Evolutionary conservation across 305 asterid genomes (phyloP), one percentile per base, ranked within the genome.

Genomic region (Solanum chacoense): DNA sequence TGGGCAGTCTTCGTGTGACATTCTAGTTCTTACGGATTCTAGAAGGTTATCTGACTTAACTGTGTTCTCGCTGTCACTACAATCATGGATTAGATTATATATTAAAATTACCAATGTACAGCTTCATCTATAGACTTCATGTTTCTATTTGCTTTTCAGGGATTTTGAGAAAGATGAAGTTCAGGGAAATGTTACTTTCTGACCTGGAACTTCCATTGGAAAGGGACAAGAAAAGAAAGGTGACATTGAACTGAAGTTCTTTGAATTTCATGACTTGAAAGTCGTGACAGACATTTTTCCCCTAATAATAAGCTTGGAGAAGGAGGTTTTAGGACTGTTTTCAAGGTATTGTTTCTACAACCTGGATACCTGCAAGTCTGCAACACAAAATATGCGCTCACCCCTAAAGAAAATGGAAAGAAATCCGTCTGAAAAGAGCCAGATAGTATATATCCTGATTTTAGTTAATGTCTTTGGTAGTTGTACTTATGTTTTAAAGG

Each of bases 261-360:
- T 69, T 71, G 88, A 69, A 37, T 22, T 71, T 26, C 55, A 37
- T 31, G 78, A 74, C 81, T 5, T 86, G 40, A 37, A 37, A 37
- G 40, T 4, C 40, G 40, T 9, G 40, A 37, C 40, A 9, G 11
- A 37, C 40, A 37, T 8, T 75, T 92, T 72, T 92, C 91, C 37
- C 28, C 11, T 29, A 24, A 80, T 20, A 89, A 88, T 67, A 92
- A 89, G 90, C 89, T 92, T 2, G 93, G 93, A 28, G 91, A 89
- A 81, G 91, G 92, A 35, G 93, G 93, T 11, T 91, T 91, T 69
- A 92, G 93, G 63, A 88, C 91, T 28, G 92, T 89, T 75, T 91
- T 88, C 87, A 91, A 91, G 92, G 93, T 91, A 89, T 13, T 87
- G 14, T 12, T 36, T 6, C 20, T 36, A 12, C 59, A 26, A 69